A percentile compares a stretch with the other conserved stretches of the same genome.
These are phyloP conservation scores for Forsythia viridissima DNA, from an alignment of 257 asterid genomes.

Conservation along the genomic window DNA sequence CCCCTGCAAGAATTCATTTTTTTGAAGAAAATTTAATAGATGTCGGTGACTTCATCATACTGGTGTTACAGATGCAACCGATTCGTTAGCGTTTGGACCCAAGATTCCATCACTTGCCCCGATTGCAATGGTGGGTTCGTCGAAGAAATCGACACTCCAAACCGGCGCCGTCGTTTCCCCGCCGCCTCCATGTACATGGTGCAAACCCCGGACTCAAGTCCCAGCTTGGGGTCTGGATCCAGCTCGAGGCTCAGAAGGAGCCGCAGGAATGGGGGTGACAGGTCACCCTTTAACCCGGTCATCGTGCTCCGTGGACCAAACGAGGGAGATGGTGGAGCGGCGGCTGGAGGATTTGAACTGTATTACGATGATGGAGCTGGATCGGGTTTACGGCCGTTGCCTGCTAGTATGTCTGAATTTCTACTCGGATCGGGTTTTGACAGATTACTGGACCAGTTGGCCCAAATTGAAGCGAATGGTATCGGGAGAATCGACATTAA, in stretches of 20 bases:
- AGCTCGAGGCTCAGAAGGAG: conserved; percentile 66
- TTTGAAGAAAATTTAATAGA: neutral
- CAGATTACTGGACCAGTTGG: conserved; percentile 65
- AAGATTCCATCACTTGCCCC: conserved; percentile 62
- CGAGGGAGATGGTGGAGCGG: conserved; percentile 38
- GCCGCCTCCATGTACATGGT: conserved; percentile 57
- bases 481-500: conserved; percentile 58
- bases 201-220: conserved; percentile 44
- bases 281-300: conserved; percentile 89
- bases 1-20: neutral
- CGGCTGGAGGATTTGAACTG: conserved; percentile 60
- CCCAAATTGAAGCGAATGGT: conserved; percentile 73
- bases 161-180: conserved; percentile 61
- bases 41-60: conserved; percentile 22
- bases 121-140: conserved; percentile 72
- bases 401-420: conserved; percentile 76
- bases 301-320: conserved; percentile 73
- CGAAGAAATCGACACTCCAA: conserved; percentile 58
- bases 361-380: conserved; percentile 84
- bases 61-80: conserved; percentile 48
- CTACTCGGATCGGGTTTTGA: conserved; percentile 87
- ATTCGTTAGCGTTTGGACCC: conserved; percentile 51
- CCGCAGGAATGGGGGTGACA: conserved; percentile 65
- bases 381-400: conserved; percentile 73
- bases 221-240: conserved; percentile 17